phyloP scores from a whole-genome alignment of 345 rosid genomes.

The Cardiospermum halicacabum region DNA sequence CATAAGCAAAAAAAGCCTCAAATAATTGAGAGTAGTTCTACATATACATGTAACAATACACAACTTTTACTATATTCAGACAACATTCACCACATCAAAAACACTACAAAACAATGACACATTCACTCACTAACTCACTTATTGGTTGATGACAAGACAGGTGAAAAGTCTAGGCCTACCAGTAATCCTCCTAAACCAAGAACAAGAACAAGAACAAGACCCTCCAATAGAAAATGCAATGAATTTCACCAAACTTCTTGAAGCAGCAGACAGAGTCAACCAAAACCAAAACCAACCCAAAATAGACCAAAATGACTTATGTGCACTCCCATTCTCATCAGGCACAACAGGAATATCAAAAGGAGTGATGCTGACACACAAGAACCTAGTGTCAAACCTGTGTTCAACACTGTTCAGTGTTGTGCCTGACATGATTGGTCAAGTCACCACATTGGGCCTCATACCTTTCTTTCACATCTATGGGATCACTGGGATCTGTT shows the following conservation, averaged over 20 bases:
- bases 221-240: constrained; percentile 46
- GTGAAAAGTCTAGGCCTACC: constrained; percentile 56
- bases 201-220: too few relatives aligned
- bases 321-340: constrained; percentile 97
- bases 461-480: constrained; percentile 93
- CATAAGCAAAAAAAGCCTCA: too few relatives aligned
- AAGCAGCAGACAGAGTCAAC: constrained; percentile 65
- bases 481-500: constrained; percentile 85
- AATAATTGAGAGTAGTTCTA: too few relatives aligned
- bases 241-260: constrained; percentile 72
- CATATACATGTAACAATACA: too few relatives aligned
- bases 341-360: constrained; percentile 94
- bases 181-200: constrained; percentile 54
- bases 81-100: too few relatives aligned
- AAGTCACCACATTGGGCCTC: constrained; percentile 61
- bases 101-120: too few relatives aligned
- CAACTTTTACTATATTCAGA: too few relatives aligned
- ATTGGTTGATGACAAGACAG: constrained; percentile 25
- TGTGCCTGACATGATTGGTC: constrained; percentile 63
- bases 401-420: constrained; percentile 83
- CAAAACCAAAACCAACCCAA: constrained; percentile 18
- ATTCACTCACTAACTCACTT: too few relatives aligned
- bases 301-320: constrained; percentile 58
- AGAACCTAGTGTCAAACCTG: constrained; percentile 77
- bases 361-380: constrained; percentile 85